Conservation (phyloP, 2,329 filamentous ascomycete species). For the Aspergillus sp. region DNA sequence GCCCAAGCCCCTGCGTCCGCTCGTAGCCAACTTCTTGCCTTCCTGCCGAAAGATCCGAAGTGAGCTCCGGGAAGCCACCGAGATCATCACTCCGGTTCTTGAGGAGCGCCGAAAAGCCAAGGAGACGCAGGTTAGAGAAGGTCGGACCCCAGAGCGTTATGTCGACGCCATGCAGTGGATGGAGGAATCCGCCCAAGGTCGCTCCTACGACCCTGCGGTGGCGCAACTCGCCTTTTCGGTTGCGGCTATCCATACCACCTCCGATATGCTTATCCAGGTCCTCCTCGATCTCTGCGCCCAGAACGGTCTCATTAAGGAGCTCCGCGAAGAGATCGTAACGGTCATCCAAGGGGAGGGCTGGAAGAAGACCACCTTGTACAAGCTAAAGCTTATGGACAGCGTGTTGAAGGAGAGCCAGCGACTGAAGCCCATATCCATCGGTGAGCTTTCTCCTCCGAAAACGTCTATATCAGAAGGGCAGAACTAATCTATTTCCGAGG, state of each 20-base stretch:
- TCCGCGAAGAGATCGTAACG: conserved; percentile 19
- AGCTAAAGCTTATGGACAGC: conserved; percentile 43
- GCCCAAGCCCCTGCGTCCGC: conserved; percentile 4
- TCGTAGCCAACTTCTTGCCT: conserved; percentile 10
- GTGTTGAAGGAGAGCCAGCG: conserved; percentile 41
- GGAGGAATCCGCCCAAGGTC: conserved; percentile 20
- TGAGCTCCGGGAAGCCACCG: conserved; percentile 8
- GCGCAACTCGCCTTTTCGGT: conserved; percentile 20
- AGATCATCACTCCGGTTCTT: conserved; percentile 9
- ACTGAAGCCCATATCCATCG: conserved; percentile 22
- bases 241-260: conserved; percentile 23
- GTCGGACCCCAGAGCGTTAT: conserved; percentile 6
- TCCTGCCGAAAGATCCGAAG: conserved; percentile 9
- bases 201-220: conserved; percentile 16
- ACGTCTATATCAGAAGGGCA: not conserved
- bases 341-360: conserved; percentile 22
- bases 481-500: not conserved
- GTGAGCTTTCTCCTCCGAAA: conserved; percentile 2
- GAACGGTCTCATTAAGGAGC: conserved; percentile 5
- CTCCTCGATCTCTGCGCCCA: conserved; percentile 17
- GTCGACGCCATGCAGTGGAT: conserved; percentile 25
- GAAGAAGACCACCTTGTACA: conserved; percentile 36
- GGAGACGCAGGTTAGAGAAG: not conserved
- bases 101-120: not conserved
- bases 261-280: conserved; percentile 20